Evolutionary conservation across 192 early-diverging fungal species (phyloP).

Genomic region (Umbelopsis isabellina): DNA sequence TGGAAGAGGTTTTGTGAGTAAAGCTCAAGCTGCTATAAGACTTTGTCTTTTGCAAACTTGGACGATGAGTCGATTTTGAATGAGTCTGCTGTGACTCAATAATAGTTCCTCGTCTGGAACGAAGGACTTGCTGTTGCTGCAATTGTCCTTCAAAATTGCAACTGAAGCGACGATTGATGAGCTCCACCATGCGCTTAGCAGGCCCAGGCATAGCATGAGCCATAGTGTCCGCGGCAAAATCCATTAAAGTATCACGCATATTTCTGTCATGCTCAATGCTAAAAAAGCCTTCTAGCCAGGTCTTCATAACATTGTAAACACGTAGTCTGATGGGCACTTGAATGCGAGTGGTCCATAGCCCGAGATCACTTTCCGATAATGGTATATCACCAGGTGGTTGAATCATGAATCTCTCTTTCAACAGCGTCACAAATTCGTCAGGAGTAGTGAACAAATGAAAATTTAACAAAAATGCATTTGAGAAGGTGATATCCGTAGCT

Average conservation of each 20-base stretch:
- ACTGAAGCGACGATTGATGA: conserved; percentile 40
- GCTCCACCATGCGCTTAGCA: conserved; percentile 49
- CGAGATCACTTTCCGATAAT: conserved; percentile 53
- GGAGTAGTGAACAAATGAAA: conserved; percentile 85
- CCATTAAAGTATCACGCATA: conserved; percentile 46
- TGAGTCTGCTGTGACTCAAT: conserved; percentile 3
- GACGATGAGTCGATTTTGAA: background rate
- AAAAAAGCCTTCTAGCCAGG: conserved; percentile 82
- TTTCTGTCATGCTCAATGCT: conserved; percentile 57
- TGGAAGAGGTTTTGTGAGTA: background rate
- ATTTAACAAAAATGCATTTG: conserved; percentile 77
- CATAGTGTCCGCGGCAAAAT: conserved; percentile 59
- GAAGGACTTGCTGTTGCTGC: conserved; percentile 18
- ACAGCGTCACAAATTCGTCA: conserved; percentile 58
- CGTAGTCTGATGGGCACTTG: conserved; percentile 65
- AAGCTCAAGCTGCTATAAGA: conserved; percentile 8
- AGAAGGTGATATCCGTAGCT: conserved; percentile 47
- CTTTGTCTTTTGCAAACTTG: conserved; percentile 16
- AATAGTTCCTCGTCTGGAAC: conserved; percentile 1
- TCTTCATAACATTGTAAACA: conserved; percentile 79
- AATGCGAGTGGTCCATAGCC: conserved; percentile 53
- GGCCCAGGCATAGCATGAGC: conserved; percentile 43
- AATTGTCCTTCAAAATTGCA: background rate
- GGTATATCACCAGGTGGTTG: conserved; percentile 46
- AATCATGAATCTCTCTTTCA: conserved; percentile 71